A percentile compares a stretch with the other conserved stretches of the same genome.
Conservation (phyloP, 768 basidiomycete species). For the Suillus subaureus region DNA sequence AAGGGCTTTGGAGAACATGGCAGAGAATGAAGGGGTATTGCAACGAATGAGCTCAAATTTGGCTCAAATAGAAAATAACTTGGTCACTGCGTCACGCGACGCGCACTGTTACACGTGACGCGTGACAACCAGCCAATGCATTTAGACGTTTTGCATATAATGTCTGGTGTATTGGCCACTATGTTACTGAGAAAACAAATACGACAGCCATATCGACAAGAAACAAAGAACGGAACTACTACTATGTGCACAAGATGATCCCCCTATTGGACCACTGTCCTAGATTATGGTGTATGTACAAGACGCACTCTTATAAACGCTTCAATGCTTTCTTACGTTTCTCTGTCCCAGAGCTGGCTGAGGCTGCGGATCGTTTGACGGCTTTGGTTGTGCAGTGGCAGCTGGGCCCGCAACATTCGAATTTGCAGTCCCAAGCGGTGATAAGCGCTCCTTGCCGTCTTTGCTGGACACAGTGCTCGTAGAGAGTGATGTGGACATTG, state of each 20-base stretch:
- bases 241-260: background rate
- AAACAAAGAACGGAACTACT: conserved; percentile 1
- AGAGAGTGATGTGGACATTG: conserved; percentile 43
- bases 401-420: conserved; percentile 56
- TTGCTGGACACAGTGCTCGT: conserved; percentile 31
- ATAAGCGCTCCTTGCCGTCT: conserved; percentile 59
- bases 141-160: background rate
- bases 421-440: conserved; percentile 71
- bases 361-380: conserved; percentile 64
- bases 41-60: background rate
- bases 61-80: conserved; percentile 6
- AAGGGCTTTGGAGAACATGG: conserved; percentile 28
- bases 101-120: conserved; percentile 22
- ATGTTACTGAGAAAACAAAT: conserved; percentile 4
- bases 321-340: conserved; percentile 91
- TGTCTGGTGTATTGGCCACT: background rate
- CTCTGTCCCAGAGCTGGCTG: conserved; percentile 61
- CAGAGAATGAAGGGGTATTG: background rate
- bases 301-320: conserved; percentile 49
- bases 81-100: conserved; percentile 12
- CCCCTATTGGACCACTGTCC: background rate
- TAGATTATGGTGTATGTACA: conserved; percentile 12
- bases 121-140: background rate
- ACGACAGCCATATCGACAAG: conserved; percentile 1
- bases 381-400: conserved; percentile 53